A percentile compares a stretch with the other conserved stretches of the same genome.
phyloP scores from a whole-genome alignment of 805 yeast genomes.

The Sporopachydermia lactativora region DNA sequence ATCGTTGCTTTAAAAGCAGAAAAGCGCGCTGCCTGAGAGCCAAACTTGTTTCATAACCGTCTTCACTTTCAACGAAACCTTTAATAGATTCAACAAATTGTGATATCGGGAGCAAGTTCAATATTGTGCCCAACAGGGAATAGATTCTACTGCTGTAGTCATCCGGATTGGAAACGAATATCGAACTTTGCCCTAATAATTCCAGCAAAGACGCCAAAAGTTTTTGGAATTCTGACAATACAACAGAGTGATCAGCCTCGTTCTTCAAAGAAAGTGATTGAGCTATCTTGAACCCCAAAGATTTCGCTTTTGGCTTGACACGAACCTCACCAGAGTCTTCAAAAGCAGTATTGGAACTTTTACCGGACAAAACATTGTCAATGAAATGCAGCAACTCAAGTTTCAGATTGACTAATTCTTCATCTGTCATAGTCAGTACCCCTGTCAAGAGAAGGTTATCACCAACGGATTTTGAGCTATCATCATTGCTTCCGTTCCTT shows the following conservation, averaged over 20 bases:
- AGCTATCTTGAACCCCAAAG: conserved; percentile 41
- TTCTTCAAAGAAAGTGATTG: conserved; percentile 13
- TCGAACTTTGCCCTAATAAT: background rate
- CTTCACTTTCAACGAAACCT: conserved; percentile 17
- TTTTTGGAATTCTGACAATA: conserved; percentile 5
- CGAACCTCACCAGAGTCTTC: conserved; percentile 19
- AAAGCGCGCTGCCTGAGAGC: conserved; percentile 50
- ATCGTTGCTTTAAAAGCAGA: conserved; percentile 47
- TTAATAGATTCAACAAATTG: conserved; percentile 54
- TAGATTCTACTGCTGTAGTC: conserved; percentile 31
- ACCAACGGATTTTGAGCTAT: background rate
- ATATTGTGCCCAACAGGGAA: conserved; percentile 42
- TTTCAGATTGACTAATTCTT: conserved; percentile 35
- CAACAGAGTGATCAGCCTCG: conserved; percentile 3
- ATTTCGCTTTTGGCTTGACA: conserved; percentile 26
- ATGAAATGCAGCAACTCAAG: conserved; percentile 42
- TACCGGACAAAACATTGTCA: conserved; percentile 32
- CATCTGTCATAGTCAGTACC: conserved; percentile 32
- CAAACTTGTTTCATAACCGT: conserved; percentile 19
- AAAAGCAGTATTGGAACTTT: conserved; percentile 15
- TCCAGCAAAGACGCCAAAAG: conserved; percentile 1
- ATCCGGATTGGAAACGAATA: conserved; percentile 14
- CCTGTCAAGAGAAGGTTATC: conserved; percentile 47
- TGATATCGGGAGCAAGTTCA: conserved; percentile 62
- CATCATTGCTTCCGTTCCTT: background rate